Percentiles rank a stretch among this genome's conserved stretches.
Evolutionary conservation across 306 rosid genomes (phyloP).

Genomic region (Medicago ruthenica): DNA sequence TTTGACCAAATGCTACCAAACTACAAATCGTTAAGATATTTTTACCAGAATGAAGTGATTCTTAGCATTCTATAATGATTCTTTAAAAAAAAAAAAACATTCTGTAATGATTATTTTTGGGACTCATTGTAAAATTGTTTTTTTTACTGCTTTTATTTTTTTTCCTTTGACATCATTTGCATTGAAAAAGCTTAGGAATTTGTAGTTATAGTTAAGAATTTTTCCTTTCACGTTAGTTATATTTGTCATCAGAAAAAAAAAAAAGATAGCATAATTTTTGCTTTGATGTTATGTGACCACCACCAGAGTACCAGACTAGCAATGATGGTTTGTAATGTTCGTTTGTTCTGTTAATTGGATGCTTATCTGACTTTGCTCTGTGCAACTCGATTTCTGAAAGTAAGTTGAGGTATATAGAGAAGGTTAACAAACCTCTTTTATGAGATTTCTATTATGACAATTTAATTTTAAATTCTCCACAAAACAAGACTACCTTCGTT

Average conservation of each 20-base stretch:
- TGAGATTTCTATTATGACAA: not conserved
- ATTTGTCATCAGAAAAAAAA: not conserved
- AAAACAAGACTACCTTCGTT: not conserved
- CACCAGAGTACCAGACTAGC: no score
- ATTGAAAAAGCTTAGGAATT: not conserved
- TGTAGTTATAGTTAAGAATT: not conserved
- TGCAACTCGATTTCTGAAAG: not conserved
- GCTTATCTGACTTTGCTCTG: not conserved
- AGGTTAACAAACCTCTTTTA: not conserved
- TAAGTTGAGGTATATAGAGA: not conserved
- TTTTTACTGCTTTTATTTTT: not conserved
- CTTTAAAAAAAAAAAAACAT: no score
- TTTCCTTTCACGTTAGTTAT: not conserved
- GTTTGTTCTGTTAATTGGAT: no score
- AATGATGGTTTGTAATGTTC: no score
- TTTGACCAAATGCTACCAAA: constrained; percentile 15
- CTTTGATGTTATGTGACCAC: no score
- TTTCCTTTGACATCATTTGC: not conserved
- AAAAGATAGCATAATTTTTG: no score
- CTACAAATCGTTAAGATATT: not conserved
- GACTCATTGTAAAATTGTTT: not conserved
- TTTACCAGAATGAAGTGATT: not conserved
- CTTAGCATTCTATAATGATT: no score
- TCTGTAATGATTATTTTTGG: no score
- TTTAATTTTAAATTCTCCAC: not conserved